Evolutionary conservation across 2,329 filamentous ascomycete species (phyloP).

Genomic region (Ceratocystiopsis minuta): DNA sequence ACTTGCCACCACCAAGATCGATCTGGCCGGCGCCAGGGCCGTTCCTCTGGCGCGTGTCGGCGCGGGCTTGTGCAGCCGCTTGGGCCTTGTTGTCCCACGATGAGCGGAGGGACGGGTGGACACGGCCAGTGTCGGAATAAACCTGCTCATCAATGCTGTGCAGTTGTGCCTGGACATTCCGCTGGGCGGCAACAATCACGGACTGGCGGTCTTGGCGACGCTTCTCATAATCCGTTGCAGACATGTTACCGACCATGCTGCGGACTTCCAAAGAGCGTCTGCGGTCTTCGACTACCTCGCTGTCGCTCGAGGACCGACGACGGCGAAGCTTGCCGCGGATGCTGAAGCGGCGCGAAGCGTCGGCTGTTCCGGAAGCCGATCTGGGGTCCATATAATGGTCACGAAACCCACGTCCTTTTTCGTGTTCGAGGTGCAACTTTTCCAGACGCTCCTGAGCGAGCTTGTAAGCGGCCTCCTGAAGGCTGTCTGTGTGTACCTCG

Average conservation of each 20-base stretch:
- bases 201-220: slow-evolving; percentile 56
- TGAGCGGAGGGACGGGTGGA: slow-evolving; percentile 47
- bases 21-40: slow-evolving; percentile 31
- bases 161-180: slow-evolving; percentile 67
- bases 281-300: slow-evolving; percentile 42
- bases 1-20: slow-evolving; percentile 64
- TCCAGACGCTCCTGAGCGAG: slow-evolving; percentile 69
- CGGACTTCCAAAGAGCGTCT: slow-evolving; percentile 8
- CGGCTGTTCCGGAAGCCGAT: background rate
- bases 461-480: slow-evolving; percentile 77
- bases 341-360: slow-evolving; percentile 26
- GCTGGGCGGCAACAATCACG: slow-evolving; percentile 61
- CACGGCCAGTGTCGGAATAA: slow-evolving; percentile 56
- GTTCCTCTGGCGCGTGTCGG: slow-evolving; percentile 38
- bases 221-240: slow-evolving; percentile 43
- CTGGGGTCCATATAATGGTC: slow-evolving; percentile 49
- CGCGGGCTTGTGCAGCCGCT: slow-evolving; percentile 47
- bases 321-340: slow-evolving; percentile 38
- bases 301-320: slow-evolving; percentile 47
- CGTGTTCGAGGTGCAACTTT: slow-evolving; percentile 57
- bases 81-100: slow-evolving; percentile 69
- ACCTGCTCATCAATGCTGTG: slow-evolving; percentile 69
- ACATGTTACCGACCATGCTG: no score
- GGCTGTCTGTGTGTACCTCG: slow-evolving; percentile 34
- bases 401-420: slow-evolving; percentile 44